A percentile compares a stretch with the other conserved stretches of the same genome.
phyloP scores from a whole-genome alignment of 495 filamentous ascomycete species.

The Xylaria bambusicola region DNA sequence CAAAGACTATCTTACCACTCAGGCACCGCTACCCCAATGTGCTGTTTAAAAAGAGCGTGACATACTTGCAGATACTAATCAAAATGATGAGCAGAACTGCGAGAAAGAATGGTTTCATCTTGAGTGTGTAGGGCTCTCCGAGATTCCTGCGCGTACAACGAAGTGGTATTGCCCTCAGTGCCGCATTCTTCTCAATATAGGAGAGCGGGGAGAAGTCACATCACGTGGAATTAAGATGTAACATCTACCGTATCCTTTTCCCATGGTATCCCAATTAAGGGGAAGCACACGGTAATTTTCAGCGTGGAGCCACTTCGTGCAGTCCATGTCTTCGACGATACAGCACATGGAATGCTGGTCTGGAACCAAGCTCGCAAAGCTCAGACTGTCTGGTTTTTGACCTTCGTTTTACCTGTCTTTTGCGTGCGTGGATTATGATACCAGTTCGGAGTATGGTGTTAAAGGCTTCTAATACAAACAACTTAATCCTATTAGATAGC shows the following conservation, averaged over 20 bases:
- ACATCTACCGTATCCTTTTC: constrained; percentile 3
- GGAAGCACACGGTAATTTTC: background rate
- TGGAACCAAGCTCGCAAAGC: background rate
- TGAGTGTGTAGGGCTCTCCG: constrained; percentile 76
- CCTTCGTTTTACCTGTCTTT: too few relatives aligned
- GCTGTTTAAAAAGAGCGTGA: background rate
- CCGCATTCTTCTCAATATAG: constrained; percentile 64
- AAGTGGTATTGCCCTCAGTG: constrained; percentile 98
- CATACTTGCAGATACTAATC: constrained; percentile 20
- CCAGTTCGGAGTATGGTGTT: constrained; percentile 9
- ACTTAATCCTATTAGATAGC: background rate
- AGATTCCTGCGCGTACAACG: constrained; percentile 71
- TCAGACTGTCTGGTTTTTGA: background rate
- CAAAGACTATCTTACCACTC: background rate
- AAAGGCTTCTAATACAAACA: background rate
- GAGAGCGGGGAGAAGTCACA: constrained; percentile 57
- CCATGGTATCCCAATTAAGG: background rate
- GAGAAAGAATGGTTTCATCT: constrained; percentile 92
- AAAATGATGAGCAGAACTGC: constrained; percentile 52
- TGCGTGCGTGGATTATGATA: constrained; percentile 5
- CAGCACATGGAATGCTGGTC: background rate
- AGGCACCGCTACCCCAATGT: too few relatives aligned
- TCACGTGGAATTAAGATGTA: constrained; percentile 55
- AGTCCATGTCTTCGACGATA: background rate
- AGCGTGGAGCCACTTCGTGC: background rate